Conservation (phyloP, 2,329 filamentous ascomycete species). For the Conoideocrella luteorostrata region DNA sequence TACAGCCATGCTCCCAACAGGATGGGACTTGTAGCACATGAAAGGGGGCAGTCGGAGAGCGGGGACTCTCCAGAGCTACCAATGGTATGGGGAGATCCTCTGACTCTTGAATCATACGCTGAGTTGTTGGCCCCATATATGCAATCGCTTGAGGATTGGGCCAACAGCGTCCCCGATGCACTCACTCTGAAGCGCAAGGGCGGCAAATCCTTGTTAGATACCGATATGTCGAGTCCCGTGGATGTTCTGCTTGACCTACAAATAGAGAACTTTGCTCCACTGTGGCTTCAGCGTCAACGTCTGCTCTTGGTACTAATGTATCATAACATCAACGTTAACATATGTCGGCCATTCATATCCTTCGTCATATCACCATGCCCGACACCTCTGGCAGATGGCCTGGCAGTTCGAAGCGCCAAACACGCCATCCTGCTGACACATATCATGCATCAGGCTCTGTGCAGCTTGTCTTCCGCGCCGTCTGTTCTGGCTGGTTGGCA, state of each 20-base stretch:
- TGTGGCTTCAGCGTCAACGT: constrained; percentile 34
- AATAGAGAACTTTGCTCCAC: constrained; percentile 25
- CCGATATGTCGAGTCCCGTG: background rate
- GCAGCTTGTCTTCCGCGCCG: constrained; percentile 10
- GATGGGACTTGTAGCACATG: background rate
- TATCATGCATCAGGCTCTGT: constrained; percentile 17
- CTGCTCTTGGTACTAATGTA: constrained; percentile 35
- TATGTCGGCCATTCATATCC: constrained; percentile 33
- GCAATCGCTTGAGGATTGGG: constrained; percentile 24
- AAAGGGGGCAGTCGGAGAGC: background rate
- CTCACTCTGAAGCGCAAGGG: constrained; percentile 27
- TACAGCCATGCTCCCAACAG: background rate
- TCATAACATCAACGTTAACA: constrained; percentile 29
- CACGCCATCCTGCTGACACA: constrained; percentile 18
- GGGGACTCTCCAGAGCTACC: background rate
- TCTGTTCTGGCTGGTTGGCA: constrained; percentile 19
- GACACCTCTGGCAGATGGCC: constrained; percentile 2
- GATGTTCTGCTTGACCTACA: constrained; percentile 12
- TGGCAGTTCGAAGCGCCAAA: constrained; percentile 14
- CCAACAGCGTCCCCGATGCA: constrained; percentile 24
- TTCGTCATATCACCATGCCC: constrained; percentile 20
- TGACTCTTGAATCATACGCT: background rate
- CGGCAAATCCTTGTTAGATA: constrained; percentile 27
- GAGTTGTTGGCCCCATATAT: constrained; percentile 13
- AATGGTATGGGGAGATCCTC: background rate